phyloP scores from a whole-genome alignment of 371 early-diverging fungal species.

The Rhizopus stolonifer region DNA sequence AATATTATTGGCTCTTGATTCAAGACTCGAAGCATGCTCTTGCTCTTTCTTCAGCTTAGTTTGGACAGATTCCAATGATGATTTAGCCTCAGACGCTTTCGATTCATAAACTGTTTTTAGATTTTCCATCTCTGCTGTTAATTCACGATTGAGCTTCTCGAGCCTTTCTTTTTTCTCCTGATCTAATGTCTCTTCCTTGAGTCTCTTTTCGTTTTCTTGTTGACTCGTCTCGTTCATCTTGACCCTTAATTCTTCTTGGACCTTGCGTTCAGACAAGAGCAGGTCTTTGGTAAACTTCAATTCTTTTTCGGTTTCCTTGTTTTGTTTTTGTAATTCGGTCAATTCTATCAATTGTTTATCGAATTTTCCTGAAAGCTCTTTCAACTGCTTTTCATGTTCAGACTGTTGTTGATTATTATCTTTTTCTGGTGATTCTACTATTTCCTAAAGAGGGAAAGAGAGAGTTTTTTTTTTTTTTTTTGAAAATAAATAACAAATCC shows the following conservation, averaged over 20 bases:
- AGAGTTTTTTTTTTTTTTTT: too few species aligned
- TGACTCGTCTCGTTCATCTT: not conserved
- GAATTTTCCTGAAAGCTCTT: too few species aligned
- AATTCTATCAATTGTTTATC: too few species aligned
- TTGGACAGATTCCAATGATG: not conserved
- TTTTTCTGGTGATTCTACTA: too few species aligned
- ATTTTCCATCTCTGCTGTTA: too few species aligned
- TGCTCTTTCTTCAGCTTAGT: not conserved
- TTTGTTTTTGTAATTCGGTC: not conserved
- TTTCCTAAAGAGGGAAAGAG: too few species aligned
- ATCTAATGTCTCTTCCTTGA: not conserved
- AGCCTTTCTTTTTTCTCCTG: too few species aligned
- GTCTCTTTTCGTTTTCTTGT: not conserved
- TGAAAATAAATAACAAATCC: too few species aligned
- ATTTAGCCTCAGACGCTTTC: too few species aligned
- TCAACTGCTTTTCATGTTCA: not conserved
- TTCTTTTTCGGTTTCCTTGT: not conserved
- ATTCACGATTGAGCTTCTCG: too few species aligned
- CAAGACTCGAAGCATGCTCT: not conserved
- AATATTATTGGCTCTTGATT: not conserved
- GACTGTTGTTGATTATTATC: too few species aligned
- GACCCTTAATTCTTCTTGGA: slow-evolving; percentile 1
- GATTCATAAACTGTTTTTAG: too few species aligned
- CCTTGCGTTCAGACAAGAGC: slow-evolving; percentile 6
- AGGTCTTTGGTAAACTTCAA: slow-evolving; percentile 2